Evolutionary conservation across 2,329 filamentous ascomycete species (phyloP).

Genomic region (Fusarium sp.): DNA sequence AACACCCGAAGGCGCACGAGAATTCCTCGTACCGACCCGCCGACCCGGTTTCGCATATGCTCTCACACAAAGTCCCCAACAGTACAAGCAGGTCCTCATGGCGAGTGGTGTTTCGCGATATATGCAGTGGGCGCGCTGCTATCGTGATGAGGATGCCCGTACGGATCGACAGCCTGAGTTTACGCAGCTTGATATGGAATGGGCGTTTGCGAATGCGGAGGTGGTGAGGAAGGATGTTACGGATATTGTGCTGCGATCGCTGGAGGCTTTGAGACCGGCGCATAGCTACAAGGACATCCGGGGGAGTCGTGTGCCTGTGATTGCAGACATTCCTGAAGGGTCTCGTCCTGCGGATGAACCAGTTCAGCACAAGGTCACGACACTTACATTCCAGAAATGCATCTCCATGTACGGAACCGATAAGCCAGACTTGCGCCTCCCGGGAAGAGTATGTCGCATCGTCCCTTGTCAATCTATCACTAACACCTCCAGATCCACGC

Average conservation of each 20-base stretch:
- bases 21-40: constrained; percentile 92
- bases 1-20: constrained; percentile 91
- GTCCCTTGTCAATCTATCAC: rapidly evolving
- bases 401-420: constrained; percentile 87
- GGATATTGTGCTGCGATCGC: constrained; percentile 45
- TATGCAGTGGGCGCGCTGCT: constrained; percentile 93
- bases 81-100: constrained; percentile 99
- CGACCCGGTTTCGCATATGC: constrained; percentile 82
- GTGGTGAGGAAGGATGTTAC: constrained; percentile 47
- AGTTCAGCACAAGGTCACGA: constrained; percentile 45
- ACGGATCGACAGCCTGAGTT: constrained; percentile 97
- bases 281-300: constrained; percentile 70
- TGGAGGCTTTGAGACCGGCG: constrained; percentile 41
- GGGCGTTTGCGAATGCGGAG: constrained; percentile 75
- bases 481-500: constrained; percentile 61
- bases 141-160: constrained; percentile 91
- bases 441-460: constrained; percentile 62
- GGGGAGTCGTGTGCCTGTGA: constrained; percentile 46
- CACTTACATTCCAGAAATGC: constrained; percentile 52
- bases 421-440: constrained; percentile 88
- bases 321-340: constrained; percentile 38
- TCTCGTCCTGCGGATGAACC: constrained; percentile 21
- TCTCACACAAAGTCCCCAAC: constrained; percentile 93
- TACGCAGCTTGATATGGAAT: constrained; percentile 91
- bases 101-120: constrained; percentile 83